Evolutionary conservation across 345 rosid species (phyloP).

Genomic region (Eucalyptus coolabah): DNA sequence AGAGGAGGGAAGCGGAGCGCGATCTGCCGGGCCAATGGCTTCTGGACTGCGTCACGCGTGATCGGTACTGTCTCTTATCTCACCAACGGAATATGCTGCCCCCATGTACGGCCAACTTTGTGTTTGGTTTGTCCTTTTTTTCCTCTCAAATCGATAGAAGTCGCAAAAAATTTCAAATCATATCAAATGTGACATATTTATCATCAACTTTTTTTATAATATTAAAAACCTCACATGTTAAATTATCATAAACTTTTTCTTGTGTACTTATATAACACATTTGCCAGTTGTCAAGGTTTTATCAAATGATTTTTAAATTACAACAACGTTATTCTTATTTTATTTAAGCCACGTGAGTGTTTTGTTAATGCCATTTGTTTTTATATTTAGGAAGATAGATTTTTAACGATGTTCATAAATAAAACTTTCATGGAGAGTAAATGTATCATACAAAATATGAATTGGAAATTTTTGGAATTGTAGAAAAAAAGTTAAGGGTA

Average conservation of each 20-base stretch:
- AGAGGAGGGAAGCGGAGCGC: not conserved
- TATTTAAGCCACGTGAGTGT: accelerated
- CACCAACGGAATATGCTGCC: not conserved
- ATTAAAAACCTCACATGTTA: not conserved
- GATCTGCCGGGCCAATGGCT: not conserved
- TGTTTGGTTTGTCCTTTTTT: not conserved
- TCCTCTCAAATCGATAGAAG: not conserved
- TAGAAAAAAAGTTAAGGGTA: accelerated
- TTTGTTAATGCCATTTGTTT: too few species aligned
- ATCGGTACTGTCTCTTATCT: not conserved
- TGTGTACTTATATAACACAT: not conserved
- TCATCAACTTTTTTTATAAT: accelerated
- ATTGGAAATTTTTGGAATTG: too few species aligned
- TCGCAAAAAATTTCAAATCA: not conserved
- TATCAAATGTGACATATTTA: not conserved
- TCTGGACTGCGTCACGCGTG: not conserved
- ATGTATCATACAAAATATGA: accelerated
- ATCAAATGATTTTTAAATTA: accelerated
- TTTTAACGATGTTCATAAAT: accelerated
- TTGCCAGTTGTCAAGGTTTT: accelerated
- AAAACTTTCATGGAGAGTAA: accelerated
- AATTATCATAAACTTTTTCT: too few species aligned
- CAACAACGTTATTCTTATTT: too few species aligned
- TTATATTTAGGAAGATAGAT: accelerated
- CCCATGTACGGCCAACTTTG: not conserved